Percentiles rank a stretch among this genome's conserved stretches.
Conservation (phyloP, 2,329 filamentous ascomycete genomes). For the Acrocalymma vagum region DNA sequence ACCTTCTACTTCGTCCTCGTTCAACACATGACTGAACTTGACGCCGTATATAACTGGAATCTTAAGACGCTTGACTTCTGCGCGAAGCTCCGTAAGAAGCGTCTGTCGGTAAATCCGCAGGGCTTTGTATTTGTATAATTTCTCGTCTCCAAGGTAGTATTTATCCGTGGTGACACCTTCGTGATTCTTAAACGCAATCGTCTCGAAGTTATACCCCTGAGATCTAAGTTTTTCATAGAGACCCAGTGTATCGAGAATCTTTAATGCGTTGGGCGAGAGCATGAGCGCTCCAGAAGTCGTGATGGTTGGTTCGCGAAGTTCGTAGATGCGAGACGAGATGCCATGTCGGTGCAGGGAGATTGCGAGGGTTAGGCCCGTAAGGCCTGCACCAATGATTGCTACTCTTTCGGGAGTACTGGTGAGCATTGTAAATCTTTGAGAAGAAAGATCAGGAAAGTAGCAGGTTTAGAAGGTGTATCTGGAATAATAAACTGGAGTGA, state of each 20-base stretch:
- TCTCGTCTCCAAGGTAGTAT: slow-evolving; percentile 59
- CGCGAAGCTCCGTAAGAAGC: slow-evolving; percentile 59
- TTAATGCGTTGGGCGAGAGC: slow-evolving; percentile 59
- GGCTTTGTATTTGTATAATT: slow-evolving; percentile 61
- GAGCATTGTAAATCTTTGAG: no score
- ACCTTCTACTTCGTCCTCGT: slow-evolving; percentile 29
- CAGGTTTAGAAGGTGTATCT: no score
- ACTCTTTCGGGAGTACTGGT: slow-evolving; percentile 29
- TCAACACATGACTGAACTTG: slow-evolving; percentile 55
- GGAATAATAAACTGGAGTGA: no score
- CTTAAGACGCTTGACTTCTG: slow-evolving; percentile 46
- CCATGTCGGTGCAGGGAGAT: slow-evolving; percentile 61
- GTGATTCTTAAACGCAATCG: slow-evolving; percentile 52
- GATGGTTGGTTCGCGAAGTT: slow-evolving; percentile 21
- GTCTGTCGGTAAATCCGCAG: slow-evolving; percentile 63
- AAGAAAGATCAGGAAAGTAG: no score
- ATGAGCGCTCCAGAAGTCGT: slow-evolving; percentile 60
- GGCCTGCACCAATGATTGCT: slow-evolving; percentile 59
- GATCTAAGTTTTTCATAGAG: slow-evolving; percentile 56
- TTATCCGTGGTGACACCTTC: slow-evolving; percentile 38
- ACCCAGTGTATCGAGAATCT: slow-evolving; percentile 59
- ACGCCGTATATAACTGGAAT: slow-evolving; percentile 57
- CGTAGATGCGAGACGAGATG: slow-evolving; percentile 54
- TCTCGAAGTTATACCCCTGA: slow-evolving; percentile 61
- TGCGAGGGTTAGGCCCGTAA: slow-evolving; percentile 63